Evolutionary conservation across 2,329 filamentous ascomycete species (phyloP).

Genomic region (Verticillium tricorpus): DNA sequence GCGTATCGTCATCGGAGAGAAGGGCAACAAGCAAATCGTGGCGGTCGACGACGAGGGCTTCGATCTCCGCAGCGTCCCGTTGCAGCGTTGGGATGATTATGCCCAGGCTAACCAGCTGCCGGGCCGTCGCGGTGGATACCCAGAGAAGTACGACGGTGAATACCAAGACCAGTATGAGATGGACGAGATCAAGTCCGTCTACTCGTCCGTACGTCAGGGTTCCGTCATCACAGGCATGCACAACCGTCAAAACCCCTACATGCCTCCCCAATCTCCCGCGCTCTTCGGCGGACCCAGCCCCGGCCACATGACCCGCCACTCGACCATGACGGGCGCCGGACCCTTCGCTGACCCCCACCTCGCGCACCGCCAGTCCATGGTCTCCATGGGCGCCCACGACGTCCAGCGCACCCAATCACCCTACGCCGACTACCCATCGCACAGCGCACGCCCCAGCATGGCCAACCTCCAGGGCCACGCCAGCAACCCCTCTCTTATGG

Average conservation of each 20-base stretch:
- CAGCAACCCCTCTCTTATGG: slow-evolving; percentile 37
- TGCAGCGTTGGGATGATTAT: slow-evolving; percentile 98
- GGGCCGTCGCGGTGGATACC: slow-evolving; percentile 72
- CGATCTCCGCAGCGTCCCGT: slow-evolving; percentile 85
- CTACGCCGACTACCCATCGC: slow-evolving; percentile 48
- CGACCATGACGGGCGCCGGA: slow-evolving; percentile 33
- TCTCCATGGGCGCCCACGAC: slow-evolving; percentile 55
- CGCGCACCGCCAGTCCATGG: slow-evolving; percentile 65
- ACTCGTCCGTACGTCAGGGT: slow-evolving; percentile 84
- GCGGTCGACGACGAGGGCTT: slow-evolving; percentile 82
- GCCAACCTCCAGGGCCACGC: slow-evolving; percentile 51
- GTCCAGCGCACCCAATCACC: slow-evolving; percentile 49
- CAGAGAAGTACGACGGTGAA: slow-evolving; percentile 58
- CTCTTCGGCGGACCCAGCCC: slow-evolving; percentile 54
- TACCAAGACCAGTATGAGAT: slow-evolving; percentile 86
- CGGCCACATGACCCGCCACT: slow-evolving; percentile 30
- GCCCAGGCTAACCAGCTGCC: slow-evolving; percentile 81
- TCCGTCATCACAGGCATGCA: slow-evolving; percentile 85
- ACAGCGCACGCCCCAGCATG: slow-evolving; percentile 51
- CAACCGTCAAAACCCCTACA: slow-evolving; percentile 61
- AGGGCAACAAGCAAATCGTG: slow-evolving; percentile 84
- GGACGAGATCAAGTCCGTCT: slow-evolving; percentile 96
- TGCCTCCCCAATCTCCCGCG: slow-evolving; percentile 78
- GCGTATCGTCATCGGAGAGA: slow-evolving; percentile 92
- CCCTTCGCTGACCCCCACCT: slow-evolving; percentile 47